These are phyloP conservation scores for Metarhizium sp. DNA, from an alignment of 2,329 filamentous ascomycete species.

Conservation along the genomic window DNA sequence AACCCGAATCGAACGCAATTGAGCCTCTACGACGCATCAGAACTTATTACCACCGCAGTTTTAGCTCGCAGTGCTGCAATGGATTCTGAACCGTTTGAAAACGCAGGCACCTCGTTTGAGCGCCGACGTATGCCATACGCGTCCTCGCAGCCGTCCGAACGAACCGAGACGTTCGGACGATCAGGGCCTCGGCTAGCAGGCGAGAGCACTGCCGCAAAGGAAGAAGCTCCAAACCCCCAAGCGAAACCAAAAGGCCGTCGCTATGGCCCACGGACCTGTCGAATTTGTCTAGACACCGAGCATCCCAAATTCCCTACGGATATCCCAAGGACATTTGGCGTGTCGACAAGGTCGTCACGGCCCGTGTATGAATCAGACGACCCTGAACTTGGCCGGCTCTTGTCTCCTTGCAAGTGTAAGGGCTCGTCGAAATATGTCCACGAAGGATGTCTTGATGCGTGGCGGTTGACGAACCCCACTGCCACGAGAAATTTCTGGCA, in stretches of 20 bases:
- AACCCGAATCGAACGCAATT: not conserved
- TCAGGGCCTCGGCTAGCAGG: not conserved
- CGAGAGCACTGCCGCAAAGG: not conserved
- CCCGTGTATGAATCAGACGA: slow-evolving; percentile 64
- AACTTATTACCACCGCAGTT: not conserved
- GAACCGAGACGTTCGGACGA: not conserved
- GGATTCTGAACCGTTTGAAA: slow-evolving; percentile 17
- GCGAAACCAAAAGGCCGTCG: slow-evolving; percentile 22
- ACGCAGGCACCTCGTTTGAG: slow-evolving; percentile 9
- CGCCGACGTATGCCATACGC: slow-evolving; percentile 4
- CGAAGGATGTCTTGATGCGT: slow-evolving; percentile 76
- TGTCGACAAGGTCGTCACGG: slow-evolving; percentile 22
- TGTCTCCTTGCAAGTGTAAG: slow-evolving; percentile 89
- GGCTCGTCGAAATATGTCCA: slow-evolving; percentile 92
- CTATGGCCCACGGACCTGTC: slow-evolving; percentile 68
- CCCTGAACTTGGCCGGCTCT: slow-evolving; percentile 62
- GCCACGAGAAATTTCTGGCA: slow-evolving; percentile 67
- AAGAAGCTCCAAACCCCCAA: slow-evolving; percentile 8
- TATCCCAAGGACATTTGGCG: slow-evolving; percentile 20
- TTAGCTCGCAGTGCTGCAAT: slow-evolving; percentile 8
- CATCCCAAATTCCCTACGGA: slow-evolving; percentile 36
- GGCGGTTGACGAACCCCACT: slow-evolving; percentile 65
- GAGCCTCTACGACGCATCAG: not conserved
- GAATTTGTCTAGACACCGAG: slow-evolving; percentile 74
- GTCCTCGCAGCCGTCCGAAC: not conserved